Evolutionary conservation across 495 filamentous ascomycete species (phyloP).

Genomic region (Aspergillus leporis): DNA sequence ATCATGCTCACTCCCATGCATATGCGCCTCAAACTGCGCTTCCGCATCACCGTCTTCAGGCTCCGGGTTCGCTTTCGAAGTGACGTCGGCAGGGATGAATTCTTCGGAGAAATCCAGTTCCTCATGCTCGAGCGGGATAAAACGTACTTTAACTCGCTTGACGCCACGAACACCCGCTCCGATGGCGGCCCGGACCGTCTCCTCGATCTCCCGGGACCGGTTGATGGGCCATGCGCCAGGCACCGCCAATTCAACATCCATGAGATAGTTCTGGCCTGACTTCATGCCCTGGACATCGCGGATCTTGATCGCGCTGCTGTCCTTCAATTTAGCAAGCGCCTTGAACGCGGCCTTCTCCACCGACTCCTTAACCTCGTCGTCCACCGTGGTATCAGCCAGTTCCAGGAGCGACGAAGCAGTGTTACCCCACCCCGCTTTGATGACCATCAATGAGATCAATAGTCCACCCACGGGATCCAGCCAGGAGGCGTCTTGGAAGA

Average conservation of each 20-base stretch:
- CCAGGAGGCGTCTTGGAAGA: slow-evolving; percentile 81
- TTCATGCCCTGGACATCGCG: slow-evolving; percentile 84
- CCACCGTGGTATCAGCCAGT: slow-evolving; percentile 84
- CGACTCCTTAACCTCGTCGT: slow-evolving; percentile 72
- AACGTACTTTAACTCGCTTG: slow-evolving; percentile 76
- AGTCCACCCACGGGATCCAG: slow-evolving; percentile 94
- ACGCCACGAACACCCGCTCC: slow-evolving; percentile 78
- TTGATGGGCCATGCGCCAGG: slow-evolving; percentile 71
- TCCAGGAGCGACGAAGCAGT: slow-evolving; percentile 79
- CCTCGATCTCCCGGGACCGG: slow-evolving; percentile 67
- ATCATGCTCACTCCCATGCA: slow-evolving; percentile 38
- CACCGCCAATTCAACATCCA: slow-evolving; percentile 82
- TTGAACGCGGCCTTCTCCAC: slow-evolving; percentile 64
- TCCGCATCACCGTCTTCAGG: slow-evolving; percentile 51
- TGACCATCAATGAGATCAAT: slow-evolving; percentile 87
- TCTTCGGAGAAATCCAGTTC: slow-evolving; percentile 65
- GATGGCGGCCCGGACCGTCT: slow-evolving; percentile 64
- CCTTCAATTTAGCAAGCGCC: slow-evolving; percentile 49
- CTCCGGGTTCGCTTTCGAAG: slow-evolving; percentile 64
- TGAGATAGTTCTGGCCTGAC: slow-evolving; percentile 89
- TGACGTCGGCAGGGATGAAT: slow-evolving; percentile 71
- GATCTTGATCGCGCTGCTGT: slow-evolving; percentile 52
- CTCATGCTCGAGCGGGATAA: slow-evolving; percentile 63
- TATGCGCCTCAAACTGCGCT: slow-evolving; percentile 24
- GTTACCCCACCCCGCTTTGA: slow-evolving; percentile 86